Percentiles rank a stretch among this genome's conserved stretches.
phyloP scores from a whole-genome alignment of 2,329 filamentous ascomycete species.

The Arthrinium puccinioides region DNA sequence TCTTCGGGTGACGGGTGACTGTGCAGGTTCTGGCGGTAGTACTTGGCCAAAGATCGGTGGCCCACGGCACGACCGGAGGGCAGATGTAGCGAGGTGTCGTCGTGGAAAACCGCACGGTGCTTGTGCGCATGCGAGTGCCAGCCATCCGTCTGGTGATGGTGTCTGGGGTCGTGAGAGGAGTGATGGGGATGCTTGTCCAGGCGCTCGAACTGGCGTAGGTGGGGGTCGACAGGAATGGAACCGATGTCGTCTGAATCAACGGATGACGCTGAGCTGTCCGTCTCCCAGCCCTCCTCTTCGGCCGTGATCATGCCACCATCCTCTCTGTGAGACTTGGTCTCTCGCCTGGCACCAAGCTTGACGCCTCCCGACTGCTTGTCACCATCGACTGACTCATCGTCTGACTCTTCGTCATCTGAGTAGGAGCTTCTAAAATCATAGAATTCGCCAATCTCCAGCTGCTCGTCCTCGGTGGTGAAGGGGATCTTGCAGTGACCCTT shows the following conservation, averaged over 20 bases:
- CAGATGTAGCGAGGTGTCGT: constrained; percentile 89
- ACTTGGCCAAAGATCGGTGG: constrained; percentile 78
- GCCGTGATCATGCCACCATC: constrained; percentile 49
- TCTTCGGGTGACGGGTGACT: constrained; percentile 76
- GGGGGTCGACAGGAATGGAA: constrained; percentile 68
- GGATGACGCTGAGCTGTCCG: constrained; percentile 83
- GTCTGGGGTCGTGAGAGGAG: constrained; percentile 60
- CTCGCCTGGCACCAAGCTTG: constrained; percentile 59
- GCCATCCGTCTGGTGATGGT: constrained; percentile 68
- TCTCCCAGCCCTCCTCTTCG: constrained; percentile 84
- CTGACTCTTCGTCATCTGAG: constrained; percentile 67
- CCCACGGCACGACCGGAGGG: constrained; percentile 85
- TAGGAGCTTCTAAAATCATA: constrained; percentile 98
- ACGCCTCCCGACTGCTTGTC: constrained; percentile 51
- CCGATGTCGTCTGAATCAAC: constrained; percentile 79
- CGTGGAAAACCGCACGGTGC: constrained; percentile 73
- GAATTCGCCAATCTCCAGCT: constrained; percentile 90
- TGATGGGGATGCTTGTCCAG: constrained; percentile 70
- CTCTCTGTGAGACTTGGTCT: constrained; percentile 41
- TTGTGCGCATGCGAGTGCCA: constrained; percentile 81
- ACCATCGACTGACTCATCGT: constrained; percentile 42
- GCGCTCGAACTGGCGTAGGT: constrained; percentile 64
- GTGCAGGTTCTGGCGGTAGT: constrained; percentile 88
- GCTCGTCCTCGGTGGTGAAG: constrained; percentile 79
- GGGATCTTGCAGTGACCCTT: constrained; percentile 96